Base-by-base conservation (phyloP, 768 basidiomycete species). In the Russula dissimulans region DNA sequence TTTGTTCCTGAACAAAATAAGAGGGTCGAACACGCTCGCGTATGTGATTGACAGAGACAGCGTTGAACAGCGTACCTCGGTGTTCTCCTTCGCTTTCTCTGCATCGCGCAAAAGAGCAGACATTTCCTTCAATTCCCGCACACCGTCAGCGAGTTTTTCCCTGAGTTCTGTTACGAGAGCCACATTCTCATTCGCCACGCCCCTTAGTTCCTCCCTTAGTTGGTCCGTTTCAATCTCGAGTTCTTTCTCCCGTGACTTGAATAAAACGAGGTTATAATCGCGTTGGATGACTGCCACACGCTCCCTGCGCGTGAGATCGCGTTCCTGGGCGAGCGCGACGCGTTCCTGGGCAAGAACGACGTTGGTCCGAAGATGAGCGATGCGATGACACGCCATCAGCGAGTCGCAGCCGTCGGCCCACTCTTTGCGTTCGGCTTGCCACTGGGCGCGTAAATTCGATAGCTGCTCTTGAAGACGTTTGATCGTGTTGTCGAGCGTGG, bases 251-350 rank as follows among this genome's bases (percentile, higher is more conserved):
- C 77, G 76, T 18, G 76, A 76, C 69, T 85, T 83, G 66, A 87
- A 89, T 71, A 82, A 77, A n/a, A 78, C 80, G 54, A 90, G 78
- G 68, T 80, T 79, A 67, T 76, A 81, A 60, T 91, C 88, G 57
- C 87, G 74, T 67, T 85, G 83, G 41, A 86, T 64, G 47, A 80
- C 71, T 53, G 79, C 76, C 38, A 87, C 66, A 55, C 81, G 83
- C 73, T 88, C 86, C 62, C 71, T 71, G 63, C 86, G 75, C 48
- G 76, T 70, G 15, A 72, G 69, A 47, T 84, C 81, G 71, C 78
- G 79, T 69, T 82, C 80, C 52, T 77, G 79, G 42, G 85, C 70
- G 8, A 79, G 71, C n/a, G 73, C 72, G 44, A 73, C 66, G 54
- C 79, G 78, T 67, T 82, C 83, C 53, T 75, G 74, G 64, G 86